These are phyloP conservation scores for Cladobotryum mycophilum DNA, from an alignment of 2,329 filamentous ascomycete species.

Conservation along the genomic window DNA sequence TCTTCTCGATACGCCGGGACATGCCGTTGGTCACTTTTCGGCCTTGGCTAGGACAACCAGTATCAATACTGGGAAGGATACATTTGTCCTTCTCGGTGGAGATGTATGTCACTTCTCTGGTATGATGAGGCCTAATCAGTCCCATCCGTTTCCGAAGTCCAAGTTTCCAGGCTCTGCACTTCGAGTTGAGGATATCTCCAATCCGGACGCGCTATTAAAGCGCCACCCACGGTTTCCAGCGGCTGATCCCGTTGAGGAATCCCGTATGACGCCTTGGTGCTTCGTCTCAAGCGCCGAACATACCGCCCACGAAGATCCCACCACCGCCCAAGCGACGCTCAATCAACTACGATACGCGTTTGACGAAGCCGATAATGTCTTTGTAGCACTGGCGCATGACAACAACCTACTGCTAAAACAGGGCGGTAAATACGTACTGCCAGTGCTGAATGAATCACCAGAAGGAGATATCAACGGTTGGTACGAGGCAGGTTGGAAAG, in stretches of 20 bases:
- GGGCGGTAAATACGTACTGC: background rate
- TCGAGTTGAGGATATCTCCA: background rate
- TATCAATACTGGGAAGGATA: constrained; percentile 1
- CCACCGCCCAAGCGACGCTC: background rate
- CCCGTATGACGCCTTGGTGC: background rate
- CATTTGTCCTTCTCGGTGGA: constrained; percentile 19
- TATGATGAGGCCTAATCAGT: background rate
- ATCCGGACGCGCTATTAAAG: too few species aligned
- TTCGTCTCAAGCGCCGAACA: background rate
- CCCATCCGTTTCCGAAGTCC: background rate
- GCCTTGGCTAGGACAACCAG: constrained; percentile 15
- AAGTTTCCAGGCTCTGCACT: background rate
- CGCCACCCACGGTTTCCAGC: background rate
- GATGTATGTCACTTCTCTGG: constrained; percentile 15
- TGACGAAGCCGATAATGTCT: constrained; percentile 4
- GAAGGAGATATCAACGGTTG: constrained; percentile 2
- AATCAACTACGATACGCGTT: background rate
- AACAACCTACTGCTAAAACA: background rate
- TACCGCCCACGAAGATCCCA: background rate
- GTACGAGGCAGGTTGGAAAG: constrained; percentile 6
- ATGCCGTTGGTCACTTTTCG: constrained; percentile 17
- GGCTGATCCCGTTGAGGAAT: background rate
- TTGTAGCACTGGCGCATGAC: constrained; percentile 1
- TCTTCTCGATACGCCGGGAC: constrained; percentile 28
- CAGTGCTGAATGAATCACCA: background rate